phyloP scores from a whole-genome alignment of 768 basidiomycete species.

The Russula griseocarnosa region DNA sequence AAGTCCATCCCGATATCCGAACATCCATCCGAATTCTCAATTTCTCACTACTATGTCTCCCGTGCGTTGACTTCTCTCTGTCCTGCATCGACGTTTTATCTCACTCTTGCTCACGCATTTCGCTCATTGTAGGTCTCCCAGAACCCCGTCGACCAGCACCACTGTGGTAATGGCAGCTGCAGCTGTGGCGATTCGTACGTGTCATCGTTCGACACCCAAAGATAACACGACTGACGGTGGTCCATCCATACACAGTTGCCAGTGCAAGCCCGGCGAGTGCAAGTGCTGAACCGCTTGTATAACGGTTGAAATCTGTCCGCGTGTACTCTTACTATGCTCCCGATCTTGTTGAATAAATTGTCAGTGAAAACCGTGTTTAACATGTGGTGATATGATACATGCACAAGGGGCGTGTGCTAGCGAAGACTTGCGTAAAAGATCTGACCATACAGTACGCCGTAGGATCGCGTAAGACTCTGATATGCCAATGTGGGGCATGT shows the following conservation, averaged over 20 bases:
- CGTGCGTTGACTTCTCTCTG: neutral
- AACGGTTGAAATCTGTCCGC: neutral
- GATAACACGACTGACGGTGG: neutral
- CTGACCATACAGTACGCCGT: no score
- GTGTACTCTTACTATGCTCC: neutral
- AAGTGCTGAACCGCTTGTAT: conserved; percentile 5
- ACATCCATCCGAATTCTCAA: neutral
- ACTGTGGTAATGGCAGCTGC: conserved; percentile 3
- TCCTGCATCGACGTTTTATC: neutral
- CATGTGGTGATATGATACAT: no score
- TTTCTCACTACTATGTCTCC: neutral
- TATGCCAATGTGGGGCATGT: no score
- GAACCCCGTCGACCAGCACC: conserved; percentile 4
- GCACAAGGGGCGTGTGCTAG: no score
- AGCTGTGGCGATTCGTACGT: neutral
- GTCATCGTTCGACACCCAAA: neutral
- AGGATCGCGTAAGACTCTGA: no score
- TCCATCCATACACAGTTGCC: neutral
- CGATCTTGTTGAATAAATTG: no score
- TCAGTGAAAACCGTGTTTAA: no score
- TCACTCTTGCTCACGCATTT: neutral
- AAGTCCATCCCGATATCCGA: no score
- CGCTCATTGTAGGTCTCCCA: neutral
- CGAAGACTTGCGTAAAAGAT: no score
- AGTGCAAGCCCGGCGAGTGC: conserved; percentile 6